phyloP scores from a whole-genome alignment of 805 yeast genomes.

The Torulaspora maleeae region DNA sequence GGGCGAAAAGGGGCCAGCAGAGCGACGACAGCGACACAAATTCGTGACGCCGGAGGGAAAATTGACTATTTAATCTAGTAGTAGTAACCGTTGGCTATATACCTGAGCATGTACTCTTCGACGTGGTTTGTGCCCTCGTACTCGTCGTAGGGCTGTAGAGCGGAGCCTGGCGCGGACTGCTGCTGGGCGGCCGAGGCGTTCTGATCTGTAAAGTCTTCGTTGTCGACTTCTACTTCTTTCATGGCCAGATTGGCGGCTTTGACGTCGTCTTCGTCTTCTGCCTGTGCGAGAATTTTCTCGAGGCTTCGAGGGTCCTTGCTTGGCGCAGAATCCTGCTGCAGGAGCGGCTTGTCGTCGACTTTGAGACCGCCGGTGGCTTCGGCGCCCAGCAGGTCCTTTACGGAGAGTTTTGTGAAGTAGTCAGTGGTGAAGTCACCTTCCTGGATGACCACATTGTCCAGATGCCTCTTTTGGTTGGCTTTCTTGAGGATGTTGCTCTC shows the following conservation, averaged over 20 bases:
- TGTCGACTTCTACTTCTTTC: constrained; percentile 78
- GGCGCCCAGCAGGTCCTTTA: constrained; percentile 73
- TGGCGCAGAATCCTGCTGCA: constrained; percentile 32
- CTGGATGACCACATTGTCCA: constrained; percentile 92
- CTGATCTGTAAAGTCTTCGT: constrained; percentile 72
- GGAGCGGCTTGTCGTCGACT: constrained; percentile 40
- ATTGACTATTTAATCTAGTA: constrained; percentile 21
- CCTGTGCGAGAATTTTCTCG: constrained; percentile 72
- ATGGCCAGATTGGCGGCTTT: constrained; percentile 86
- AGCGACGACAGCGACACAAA: neutral
- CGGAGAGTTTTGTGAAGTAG: constrained; percentile 82
- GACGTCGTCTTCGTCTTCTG: constrained; percentile 90
- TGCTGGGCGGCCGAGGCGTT: constrained; percentile 11
- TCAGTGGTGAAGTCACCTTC: constrained; percentile 98
- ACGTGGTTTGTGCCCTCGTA: constrained; percentile 66
- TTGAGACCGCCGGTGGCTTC: constrained; percentile 30
- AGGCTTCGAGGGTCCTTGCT: constrained; percentile 40
- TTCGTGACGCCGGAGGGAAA: neutral
- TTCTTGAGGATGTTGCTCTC: constrained; percentile 91
- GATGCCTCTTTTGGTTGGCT: constrained; percentile 89
- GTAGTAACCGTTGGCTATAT: constrained; percentile 78
- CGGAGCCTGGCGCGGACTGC: constrained; percentile 10
- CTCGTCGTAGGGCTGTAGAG: constrained; percentile 34
- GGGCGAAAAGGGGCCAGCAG: neutral
- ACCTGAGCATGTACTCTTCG: constrained; percentile 94